These are phyloP conservation scores for Metahyphopichia silvanorum DNA, from an alignment of 805 yeast genomes.

Conservation along the genomic window DNA sequence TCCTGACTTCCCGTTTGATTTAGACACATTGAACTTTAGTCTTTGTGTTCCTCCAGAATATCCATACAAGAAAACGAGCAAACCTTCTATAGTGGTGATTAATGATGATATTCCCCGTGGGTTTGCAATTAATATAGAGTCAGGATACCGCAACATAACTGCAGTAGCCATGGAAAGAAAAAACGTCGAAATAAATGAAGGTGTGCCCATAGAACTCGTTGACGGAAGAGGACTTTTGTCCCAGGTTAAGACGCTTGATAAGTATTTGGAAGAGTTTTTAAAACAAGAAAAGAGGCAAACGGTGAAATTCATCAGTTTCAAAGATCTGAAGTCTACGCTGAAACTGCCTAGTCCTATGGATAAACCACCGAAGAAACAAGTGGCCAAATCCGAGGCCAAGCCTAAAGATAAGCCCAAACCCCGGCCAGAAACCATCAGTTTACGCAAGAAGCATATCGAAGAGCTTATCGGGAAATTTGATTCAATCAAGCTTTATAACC, in stretches of 20 bases:
- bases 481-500: slow-evolving; percentile 24
- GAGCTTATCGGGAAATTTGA: slow-evolving; percentile 27
- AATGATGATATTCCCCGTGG: slow-evolving; percentile 73
- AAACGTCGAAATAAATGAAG: slow-evolving; percentile 19
- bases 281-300: slow-evolving; percentile 59
- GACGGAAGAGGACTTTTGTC: slow-evolving; percentile 53
- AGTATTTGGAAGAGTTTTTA: slow-evolving; percentile 55
- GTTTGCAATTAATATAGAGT: slow-evolving; percentile 61
- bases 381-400: slow-evolving; percentile 1
- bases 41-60: slow-evolving; percentile 54
- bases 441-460: slow-evolving; percentile 17
- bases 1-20: slow-evolving; percentile 70
- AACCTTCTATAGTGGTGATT: slow-evolving; percentile 53
- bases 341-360: slow-evolving; percentile 2
- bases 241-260: slow-evolving; percentile 53
- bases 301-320: slow-evolving; percentile 51
- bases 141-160: slow-evolving; percentile 53
- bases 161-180: slow-evolving; percentile 17
- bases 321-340: slow-evolving; percentile 3
- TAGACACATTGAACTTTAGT: slow-evolving; percentile 50
- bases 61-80: slow-evolving; percentile 38
- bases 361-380: neutral
- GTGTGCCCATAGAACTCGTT: slow-evolving; percentile 25
- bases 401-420: neutral
- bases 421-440: slow-evolving; percentile 1